These are phyloP conservation scores for Circinella umbellata DNA, from an alignment of 371 early-diverging fungal species.

Conservation along the genomic window DNA sequence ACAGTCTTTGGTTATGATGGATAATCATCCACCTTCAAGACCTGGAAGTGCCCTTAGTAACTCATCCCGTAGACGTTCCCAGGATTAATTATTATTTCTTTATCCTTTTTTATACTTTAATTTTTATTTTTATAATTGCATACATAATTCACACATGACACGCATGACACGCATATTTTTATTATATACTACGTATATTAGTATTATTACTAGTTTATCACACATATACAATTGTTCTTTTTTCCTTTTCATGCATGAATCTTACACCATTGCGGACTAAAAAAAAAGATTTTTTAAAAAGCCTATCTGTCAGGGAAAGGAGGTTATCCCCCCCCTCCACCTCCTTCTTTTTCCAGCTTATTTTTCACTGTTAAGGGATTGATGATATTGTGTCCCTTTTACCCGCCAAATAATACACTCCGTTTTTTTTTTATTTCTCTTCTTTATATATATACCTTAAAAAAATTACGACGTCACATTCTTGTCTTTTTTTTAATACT, in stretches of 20 bases:
- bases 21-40: conserved; percentile 9
- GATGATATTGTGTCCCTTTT: too few species aligned
- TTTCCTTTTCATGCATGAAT: conserved; percentile 7
- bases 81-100: background rate
- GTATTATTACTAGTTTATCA: background rate
- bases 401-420: too few species aligned
- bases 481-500: too few species aligned
- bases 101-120: background rate
- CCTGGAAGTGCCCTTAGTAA: conserved; percentile 14
- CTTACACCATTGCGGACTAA: background rate
- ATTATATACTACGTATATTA: background rate
- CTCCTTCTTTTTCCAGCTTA: background rate
- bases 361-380: too few species aligned
- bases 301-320: background rate
- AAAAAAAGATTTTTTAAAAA: background rate
- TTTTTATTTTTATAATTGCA: conserved; percentile 1
- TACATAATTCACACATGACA: background rate
- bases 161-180: background rate
- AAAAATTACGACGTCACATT: too few species aligned
- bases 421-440: too few species aligned
- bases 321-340: background rate
- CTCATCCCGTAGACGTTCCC: conserved; percentile 9
- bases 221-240: background rate
- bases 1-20: conserved; percentile 11
- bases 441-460: too few species aligned